phyloP scores from a whole-genome alignment of 2,329 filamentous ascomycete genomes.

The Aspergillus texensis region DNA sequence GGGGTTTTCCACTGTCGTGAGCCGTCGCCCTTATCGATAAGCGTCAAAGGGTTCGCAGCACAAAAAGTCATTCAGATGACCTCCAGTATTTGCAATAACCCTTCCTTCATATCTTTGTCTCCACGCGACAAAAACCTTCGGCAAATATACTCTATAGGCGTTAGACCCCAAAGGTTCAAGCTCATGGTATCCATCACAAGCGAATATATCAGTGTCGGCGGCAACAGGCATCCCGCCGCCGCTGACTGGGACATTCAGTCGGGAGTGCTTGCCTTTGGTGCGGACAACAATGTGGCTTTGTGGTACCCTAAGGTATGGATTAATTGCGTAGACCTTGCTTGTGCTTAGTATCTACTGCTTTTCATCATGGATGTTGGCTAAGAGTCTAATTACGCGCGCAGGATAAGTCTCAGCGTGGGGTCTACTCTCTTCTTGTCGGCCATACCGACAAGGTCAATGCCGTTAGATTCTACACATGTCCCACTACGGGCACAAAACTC shows the following conservation, averaged over 20 bases:
- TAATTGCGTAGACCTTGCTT: background rate
- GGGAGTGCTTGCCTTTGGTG: slow-evolving; percentile 82
- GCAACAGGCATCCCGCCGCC: slow-evolving; percentile 84
- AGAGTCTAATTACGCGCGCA: slow-evolving; percentile 28
- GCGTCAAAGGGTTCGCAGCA: slow-evolving; percentile 20
- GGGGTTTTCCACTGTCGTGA: slow-evolving; percentile 18
- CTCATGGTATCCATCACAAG: slow-evolving; percentile 43
- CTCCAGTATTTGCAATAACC: slow-evolving; percentile 6
- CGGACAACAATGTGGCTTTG: slow-evolving; percentile 83
- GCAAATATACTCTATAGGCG: background rate
- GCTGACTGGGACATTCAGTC: slow-evolving; percentile 79
- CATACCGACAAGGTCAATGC: slow-evolving; percentile 82
- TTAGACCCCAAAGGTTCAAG: background rate
- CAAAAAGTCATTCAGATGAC: slow-evolving; percentile 24
- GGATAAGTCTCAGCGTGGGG: slow-evolving; percentile 56
- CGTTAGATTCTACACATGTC: slow-evolving; percentile 71
- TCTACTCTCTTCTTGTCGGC: slow-evolving; percentile 69
- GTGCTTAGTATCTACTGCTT: background rate
- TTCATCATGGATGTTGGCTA: background rate
- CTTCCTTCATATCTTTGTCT: background rate
- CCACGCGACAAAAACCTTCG: background rate
- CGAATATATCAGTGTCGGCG: slow-evolving; percentile 73
- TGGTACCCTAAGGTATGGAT: slow-evolving; percentile 76
- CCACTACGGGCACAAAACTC: slow-evolving; percentile 53
- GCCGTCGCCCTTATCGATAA: slow-evolving; percentile 44